Base-by-base conservation (phyloP, 2,329 filamentous ascomycete genomes). In the Curvularia verruculosa region DNA sequence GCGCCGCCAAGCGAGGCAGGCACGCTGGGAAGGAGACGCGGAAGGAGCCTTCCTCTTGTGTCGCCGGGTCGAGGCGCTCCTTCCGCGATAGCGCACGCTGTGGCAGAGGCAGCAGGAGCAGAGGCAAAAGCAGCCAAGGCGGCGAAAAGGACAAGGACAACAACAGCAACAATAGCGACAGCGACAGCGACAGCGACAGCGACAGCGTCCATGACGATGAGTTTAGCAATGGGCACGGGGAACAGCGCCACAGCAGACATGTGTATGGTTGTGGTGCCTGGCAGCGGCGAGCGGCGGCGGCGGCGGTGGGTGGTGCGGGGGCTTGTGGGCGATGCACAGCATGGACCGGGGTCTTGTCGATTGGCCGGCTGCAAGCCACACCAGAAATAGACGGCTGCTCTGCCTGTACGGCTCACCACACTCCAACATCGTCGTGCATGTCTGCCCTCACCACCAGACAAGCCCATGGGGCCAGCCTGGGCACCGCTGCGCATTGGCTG, bases 341-440 rank as follows among this genome's bases (percentile, higher is more conserved):
- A 40, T 34, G 58, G 58, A 58, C 71, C 72, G 67, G 72, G 72
- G 65, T 71, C 54, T 13, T 21, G 45, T 15, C 37, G 57, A 69
- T 73, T 74, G 71, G 67, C 68, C 69, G 43, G 73, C 67, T 75
- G 73, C 72, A 75, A 74, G 73, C 73, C 73, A 75, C 73, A 61
- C 72, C 73, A 71, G 68, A 68, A 75, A 74, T 75, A 75, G 73
- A 67, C 66, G 69, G 26, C 26, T 9, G 26, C 8, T 9, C 7
- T 29, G 26, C 4, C 60, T 50, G 31, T 56, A 51, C 46, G 66
- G 68, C 72, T 74, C 71, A 74, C 71, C 71, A 72, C 71, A 71
- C 64, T 63, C 59, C 60, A 60, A 57, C 66, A 57, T 24, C 12
- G 21, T 23, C 19, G 19, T 63, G 64, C 58, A 26, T 60, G 60